Base-by-base conservation (phyloP, 2,329 filamentous ascomycete species). In the Cercospora sesami region DNA sequence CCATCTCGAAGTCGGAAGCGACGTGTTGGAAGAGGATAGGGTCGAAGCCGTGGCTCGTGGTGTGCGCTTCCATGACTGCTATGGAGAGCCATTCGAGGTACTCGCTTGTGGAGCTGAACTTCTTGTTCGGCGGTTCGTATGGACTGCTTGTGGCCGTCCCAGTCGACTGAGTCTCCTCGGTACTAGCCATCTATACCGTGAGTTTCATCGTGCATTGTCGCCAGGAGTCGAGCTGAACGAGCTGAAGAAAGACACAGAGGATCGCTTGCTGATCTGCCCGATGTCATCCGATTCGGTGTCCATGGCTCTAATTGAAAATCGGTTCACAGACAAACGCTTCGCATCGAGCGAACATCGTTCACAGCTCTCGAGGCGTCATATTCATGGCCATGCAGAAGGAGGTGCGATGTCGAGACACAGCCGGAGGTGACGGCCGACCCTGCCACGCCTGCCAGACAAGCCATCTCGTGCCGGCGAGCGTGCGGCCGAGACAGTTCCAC, bases 1-100 rank as follows among this genome's bases (percentile, higher is more conserved):
- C 58, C 60, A 68, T 68, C 48, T 68, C 68, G 45, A 68, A 70
- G 45, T 66, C 69, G 12, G 53, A 39, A 18, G 64, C 64, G 14
- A 69, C 23, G 18, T 69, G 53, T 10, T 64, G 39, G 28, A 51
- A 55, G 26, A 69, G 39, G 33, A 69, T 60, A 10, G 51, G 26
- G 23, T 45, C 23, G 16, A 36, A n/a, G 45, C 53, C 60, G 16
- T 66, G 33, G 51, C 21, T 33, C 28, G 53, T 26, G 16, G 67
- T 64, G 39, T 66, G 64, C 14, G 67, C 60, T 61, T 66, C 67
- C 64, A 69, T 66, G n/a, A 66, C 48, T 7, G 60, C 51, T 31
- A 53, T 36, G 8, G 63, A 65, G 57, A 68, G 31, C 63, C 59
- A 65, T 65, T 65, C 63, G 51, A 68, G 63, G 51, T 65, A 63